These are phyloP conservation scores for Peronospora belbahrii DNA, from an alignment of 352 stramenopile species.

Conservation along the genomic window DNA sequence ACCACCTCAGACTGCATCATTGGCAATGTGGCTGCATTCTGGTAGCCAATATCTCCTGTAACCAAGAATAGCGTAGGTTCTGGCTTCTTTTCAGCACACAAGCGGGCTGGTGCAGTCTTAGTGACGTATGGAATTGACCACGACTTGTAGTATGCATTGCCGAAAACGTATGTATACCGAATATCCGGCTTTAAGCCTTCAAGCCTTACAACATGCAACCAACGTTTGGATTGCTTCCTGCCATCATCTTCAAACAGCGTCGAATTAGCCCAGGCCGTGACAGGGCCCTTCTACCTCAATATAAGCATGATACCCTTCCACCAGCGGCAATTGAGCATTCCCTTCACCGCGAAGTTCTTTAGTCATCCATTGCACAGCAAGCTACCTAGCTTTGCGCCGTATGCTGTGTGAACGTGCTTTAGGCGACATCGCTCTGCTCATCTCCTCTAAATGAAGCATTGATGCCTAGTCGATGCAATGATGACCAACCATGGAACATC, in stretches of 20 bases:
- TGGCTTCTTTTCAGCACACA: slow-evolving; percentile 11
- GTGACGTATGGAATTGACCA: slow-evolving; percentile 77
- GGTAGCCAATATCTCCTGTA: slow-evolving; percentile 84
- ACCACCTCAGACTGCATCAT: slow-evolving; percentile 86
- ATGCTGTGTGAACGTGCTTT: slow-evolving; percentile 80
- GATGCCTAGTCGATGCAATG: slow-evolving; percentile 44
- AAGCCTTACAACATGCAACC: slow-evolving; percentile 62
- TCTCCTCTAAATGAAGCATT: slow-evolving; percentile 38
- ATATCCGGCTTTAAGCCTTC: slow-evolving; percentile 51
- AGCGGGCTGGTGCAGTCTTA: slow-evolving; percentile 46
- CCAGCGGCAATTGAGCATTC: slow-evolving; percentile 42
- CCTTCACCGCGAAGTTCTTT: slow-evolving; percentile 44
- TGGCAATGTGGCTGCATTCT: slow-evolving; percentile 81
- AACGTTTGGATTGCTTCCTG: slow-evolving; percentile 45
- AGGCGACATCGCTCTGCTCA: slow-evolving; percentile 47
- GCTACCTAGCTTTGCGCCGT: slow-evolving; percentile 44
- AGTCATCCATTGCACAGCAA: slow-evolving; percentile 79
- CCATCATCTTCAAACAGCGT: slow-evolving; percentile 66
- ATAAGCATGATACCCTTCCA: slow-evolving; percentile 43
- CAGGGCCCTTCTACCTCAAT: slow-evolving; percentile 35
- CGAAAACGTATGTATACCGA: slow-evolving; percentile 80
- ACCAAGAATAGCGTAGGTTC: slow-evolving; percentile 67
- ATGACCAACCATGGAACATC: slow-evolving; percentile 72
- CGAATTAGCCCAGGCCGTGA: slow-evolving; percentile 40
- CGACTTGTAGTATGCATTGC: slow-evolving; percentile 55